Percentiles rank a stretch among this genome's conserved stretches.
Conservation (phyloP, 2,329 filamentous ascomycete species). For the Pseudonectria buxi region DNA sequence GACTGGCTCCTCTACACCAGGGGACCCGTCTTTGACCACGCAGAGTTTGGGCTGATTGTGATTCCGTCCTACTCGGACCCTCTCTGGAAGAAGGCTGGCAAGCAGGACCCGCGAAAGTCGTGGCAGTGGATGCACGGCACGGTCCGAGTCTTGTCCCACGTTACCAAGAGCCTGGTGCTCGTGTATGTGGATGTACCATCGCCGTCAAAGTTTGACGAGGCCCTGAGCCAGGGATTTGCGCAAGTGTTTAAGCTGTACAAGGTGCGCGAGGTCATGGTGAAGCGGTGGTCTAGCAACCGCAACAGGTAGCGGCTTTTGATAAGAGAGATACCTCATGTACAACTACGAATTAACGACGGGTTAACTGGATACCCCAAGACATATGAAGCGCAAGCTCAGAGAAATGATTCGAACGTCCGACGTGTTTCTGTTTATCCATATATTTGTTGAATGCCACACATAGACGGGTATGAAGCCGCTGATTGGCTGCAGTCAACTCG, state of each 20-base stretch:
- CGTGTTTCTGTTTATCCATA: too few species aligned
- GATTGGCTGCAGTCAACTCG: too few species aligned
- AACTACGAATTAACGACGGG: conserved; percentile 4
- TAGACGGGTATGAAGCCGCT: too few species aligned
- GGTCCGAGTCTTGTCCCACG: conserved; percentile 83
- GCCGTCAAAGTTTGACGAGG: conserved; percentile 43
- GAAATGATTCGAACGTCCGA: too few species aligned
- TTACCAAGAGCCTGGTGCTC: conserved; percentile 81
- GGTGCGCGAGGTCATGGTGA: conserved; percentile 73
- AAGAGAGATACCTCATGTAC: conserved; percentile 4
- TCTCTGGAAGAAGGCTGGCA: conserved; percentile 60
- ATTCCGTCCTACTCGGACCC: conserved; percentile 73
- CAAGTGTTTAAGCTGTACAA: conserved; percentile 61
- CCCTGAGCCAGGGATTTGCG: conserved; percentile 50
- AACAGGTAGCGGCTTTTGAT: conserved; percentile 38
- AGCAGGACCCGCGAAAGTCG: conserved; percentile 41
- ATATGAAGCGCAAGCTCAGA: too few species aligned
- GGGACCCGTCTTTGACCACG: conserved; percentile 89
- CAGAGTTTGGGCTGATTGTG: conserved; percentile 83
- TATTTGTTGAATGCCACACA: too few species aligned
- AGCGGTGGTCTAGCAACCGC: conserved; percentile 78
- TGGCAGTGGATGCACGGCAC: conserved; percentile 87
- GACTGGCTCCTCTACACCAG: conserved; percentile 93
- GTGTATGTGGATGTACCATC: conserved; percentile 88
- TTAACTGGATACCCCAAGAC: too few species aligned